Conservation (phyloP, 2,329 filamentous ascomycete species). For the Colletotrichum incanum region DNA sequence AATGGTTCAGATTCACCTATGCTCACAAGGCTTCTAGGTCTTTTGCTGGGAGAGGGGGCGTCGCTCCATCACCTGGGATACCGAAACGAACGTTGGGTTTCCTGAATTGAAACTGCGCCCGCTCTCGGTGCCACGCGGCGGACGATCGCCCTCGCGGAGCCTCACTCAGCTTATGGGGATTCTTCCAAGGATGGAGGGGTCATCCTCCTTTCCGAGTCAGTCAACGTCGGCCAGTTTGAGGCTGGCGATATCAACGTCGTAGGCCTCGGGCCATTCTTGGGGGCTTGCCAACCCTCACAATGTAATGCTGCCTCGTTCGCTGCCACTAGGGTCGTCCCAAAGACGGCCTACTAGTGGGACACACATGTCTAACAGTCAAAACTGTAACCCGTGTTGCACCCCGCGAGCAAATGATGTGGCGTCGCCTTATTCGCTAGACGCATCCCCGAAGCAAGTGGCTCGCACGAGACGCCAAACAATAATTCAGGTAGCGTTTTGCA, state of each 20-base stretch:
- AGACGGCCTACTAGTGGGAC: neutral
- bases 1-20: neutral
- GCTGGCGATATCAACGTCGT: neutral
- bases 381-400: neutral
- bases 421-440: conserved; percentile 7
- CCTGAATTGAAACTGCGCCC: neutral
- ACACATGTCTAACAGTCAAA: neutral
- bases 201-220: no score
- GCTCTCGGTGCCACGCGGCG: neutral
- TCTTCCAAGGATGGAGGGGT: neutral
- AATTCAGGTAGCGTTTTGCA: neutral
- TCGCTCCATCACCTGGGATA: neutral
- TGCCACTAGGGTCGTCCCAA: neutral
- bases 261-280: neutral
- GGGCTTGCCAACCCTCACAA: neutral
- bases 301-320: no score
- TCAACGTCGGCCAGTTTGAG: neutral
- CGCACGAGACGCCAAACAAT: neutral
- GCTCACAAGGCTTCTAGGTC: neutral
- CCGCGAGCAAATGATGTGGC: conserved; percentile 9
- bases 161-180: neutral
- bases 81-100: neutral
- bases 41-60: neutral
- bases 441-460: neutral
- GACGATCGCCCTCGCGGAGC: neutral